phyloP scores from a whole-genome alignment of 768 basidiomycete genomes.

The Podaxis sp. region DNA sequence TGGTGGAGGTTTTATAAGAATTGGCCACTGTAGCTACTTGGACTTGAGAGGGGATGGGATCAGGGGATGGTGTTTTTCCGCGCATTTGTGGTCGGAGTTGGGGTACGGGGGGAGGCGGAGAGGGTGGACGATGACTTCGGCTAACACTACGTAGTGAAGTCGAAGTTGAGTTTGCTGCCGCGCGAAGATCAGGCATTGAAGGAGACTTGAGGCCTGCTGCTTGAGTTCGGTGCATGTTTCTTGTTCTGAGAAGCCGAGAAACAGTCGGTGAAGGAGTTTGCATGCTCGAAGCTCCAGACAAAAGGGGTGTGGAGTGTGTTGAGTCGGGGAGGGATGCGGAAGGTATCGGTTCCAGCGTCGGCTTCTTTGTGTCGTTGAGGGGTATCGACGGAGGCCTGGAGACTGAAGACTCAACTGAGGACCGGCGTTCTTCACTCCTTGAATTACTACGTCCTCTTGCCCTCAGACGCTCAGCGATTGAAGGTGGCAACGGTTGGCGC shows the following conservation, averaged over 20 bases:
- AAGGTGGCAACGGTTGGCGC: neutral
- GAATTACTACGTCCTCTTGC: neutral
- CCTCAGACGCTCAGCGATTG: neutral
- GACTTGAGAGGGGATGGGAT: neutral
- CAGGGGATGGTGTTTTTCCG: neutral
- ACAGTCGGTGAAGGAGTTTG: neutral
- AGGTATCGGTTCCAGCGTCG: neutral
- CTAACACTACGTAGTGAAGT: neutral
- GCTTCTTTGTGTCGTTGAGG: neutral
- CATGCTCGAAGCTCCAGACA: neutral
- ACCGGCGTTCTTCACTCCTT: neutral
- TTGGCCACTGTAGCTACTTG: neutral
- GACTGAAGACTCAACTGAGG: neutral
- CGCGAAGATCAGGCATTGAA: slow-evolving; percentile 12
- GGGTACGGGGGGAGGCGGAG: neutral
- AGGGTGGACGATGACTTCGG: neutral
- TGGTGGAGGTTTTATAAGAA: neutral
- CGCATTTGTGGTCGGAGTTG: neutral
- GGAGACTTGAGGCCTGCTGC: neutral
- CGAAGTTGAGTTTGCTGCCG: neutral
- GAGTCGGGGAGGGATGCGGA: neutral
- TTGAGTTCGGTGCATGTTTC: neutral
- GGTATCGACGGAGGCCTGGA: neutral
- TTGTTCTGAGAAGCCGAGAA: neutral
- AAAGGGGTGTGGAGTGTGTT: neutral